Conservation (phyloP, 345 rosid genomes). For the Physaria fendleri region DNA sequence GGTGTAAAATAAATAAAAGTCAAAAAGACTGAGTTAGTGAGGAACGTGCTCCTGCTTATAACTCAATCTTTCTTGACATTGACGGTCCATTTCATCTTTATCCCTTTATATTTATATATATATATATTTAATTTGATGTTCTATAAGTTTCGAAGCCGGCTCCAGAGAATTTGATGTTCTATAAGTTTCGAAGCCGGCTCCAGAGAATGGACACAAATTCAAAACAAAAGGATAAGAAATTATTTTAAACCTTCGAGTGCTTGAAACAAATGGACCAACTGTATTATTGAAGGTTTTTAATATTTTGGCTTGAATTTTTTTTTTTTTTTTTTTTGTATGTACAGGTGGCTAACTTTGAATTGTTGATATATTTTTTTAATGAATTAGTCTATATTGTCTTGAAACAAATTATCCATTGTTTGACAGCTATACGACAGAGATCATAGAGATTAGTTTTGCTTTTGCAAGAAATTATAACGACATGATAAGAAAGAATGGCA, state of each 20-base stretch:
- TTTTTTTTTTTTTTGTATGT: neutral
- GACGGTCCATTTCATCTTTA: constrained; percentile 18
- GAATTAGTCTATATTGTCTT: neutral
- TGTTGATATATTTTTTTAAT: constrained; percentile 4
- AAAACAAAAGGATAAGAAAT: too few relatives aligned
- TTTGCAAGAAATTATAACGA: neutral
- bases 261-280: too few relatives aligned
- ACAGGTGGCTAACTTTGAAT: too few relatives aligned
- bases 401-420: neutral
- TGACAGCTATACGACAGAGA: constrained; percentile 13
- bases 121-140: too few relatives aligned
- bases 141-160: too few relatives aligned
- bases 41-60: constrained; percentile 28
- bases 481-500: neutral
- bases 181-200: too few relatives aligned
- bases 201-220: too few relatives aligned
- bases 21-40: constrained; percentile 23
- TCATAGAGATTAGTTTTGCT: neutral
- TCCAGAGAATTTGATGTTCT: too few relatives aligned
- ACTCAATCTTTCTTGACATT: constrained; percentile 8
- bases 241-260: too few relatives aligned
- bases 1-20: constrained; percentile 12
- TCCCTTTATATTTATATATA: too few relatives aligned
- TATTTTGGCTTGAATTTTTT: too few relatives aligned
- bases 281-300: too few relatives aligned